phyloP scores from a whole-genome alignment of 805 yeast species.

The Cyberlindnera sargentensis region DNA sequence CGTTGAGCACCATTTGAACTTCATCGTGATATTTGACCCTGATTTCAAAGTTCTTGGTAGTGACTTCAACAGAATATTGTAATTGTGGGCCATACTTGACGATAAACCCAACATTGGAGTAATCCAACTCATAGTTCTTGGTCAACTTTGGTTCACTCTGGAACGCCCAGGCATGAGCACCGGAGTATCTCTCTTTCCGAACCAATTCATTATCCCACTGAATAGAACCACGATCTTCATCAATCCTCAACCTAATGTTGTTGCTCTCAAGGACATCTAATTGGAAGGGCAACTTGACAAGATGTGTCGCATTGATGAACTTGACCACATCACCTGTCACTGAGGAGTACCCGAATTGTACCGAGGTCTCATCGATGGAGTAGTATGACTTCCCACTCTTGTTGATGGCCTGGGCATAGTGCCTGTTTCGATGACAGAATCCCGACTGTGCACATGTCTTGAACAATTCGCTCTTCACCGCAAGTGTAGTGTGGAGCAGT shows the following conservation, averaged over 20 bases:
- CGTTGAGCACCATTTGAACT: conserved; percentile 56
- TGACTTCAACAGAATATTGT: conserved; percentile 37
- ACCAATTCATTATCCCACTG: conserved; percentile 23
- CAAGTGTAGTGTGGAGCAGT: conserved; percentile 11
- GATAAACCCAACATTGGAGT: conserved; percentile 15
- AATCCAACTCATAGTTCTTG: conserved; percentile 1
- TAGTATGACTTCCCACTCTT: conserved; percentile 31
- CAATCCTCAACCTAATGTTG: conserved; percentile 53
- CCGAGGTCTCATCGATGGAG: conserved; percentile 30
- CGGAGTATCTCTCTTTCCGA: conserved; percentile 48
- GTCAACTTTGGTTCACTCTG: conserved; percentile 8
- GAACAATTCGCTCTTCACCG: conserved; percentile 62
- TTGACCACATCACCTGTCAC: conserved; percentile 45
- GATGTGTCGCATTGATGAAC: conserved; percentile 30
- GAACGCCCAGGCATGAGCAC: conserved; percentile 55
- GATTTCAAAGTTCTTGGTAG: conserved; percentile 29
- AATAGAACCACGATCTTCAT: conserved; percentile 44
- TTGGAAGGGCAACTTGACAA: conserved; percentile 46
- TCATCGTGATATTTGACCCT: conserved; percentile 36
- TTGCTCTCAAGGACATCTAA: conserved; percentile 50
- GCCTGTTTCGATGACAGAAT: conserved; percentile 75
- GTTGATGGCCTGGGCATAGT: conserved; percentile 38
- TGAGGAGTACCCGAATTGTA: conserved; percentile 27
- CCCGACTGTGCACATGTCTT: conserved; percentile 77
- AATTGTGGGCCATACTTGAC: conserved; percentile 32